Percentiles rank a stretch among this genome's conserved stretches.
Conservation (phyloP, 2,329 filamentous ascomycete species). For the Cyphellophora europaea region DNA sequence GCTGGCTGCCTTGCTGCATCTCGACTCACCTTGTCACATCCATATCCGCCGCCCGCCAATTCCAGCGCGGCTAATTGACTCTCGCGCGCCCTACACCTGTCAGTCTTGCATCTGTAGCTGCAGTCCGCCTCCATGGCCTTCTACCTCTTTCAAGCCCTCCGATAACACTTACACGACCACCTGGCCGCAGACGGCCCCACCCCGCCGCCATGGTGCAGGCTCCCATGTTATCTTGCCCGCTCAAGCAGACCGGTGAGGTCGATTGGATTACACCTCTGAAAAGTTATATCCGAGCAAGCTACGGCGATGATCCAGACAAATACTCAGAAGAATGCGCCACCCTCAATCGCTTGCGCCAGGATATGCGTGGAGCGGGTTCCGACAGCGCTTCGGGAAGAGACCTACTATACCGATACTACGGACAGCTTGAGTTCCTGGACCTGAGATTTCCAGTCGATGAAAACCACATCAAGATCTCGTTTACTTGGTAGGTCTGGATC, state of each 20-base stretch:
- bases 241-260: constrained; percentile 93
- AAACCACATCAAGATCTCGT: constrained; percentile 97
- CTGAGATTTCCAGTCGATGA: constrained; percentile 94
- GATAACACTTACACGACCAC: too few relatives aligned
- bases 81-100: too few relatives aligned
- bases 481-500: constrained; percentile 66
- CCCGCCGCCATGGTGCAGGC: constrained; percentile 61
- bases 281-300: constrained; percentile 82
- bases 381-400: constrained; percentile 91
- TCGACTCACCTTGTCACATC: too few relatives aligned
- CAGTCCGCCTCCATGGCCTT: too few relatives aligned
- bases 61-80: too few relatives aligned
- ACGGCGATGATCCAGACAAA: constrained; percentile 92
- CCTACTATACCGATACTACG: constrained; percentile 93
- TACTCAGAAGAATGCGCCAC: constrained; percentile 94
- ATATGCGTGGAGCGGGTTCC: constrained; percentile 95
- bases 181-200: too few relatives aligned
- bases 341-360: constrained; percentile 88
- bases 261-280: constrained; percentile 94
- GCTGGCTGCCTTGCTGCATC: too few relatives aligned
- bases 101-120: too few relatives aligned
- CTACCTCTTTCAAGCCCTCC: too few relatives aligned
- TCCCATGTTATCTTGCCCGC: constrained; percentile 89
- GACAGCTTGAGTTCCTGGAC: constrained; percentile 89
- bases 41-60: too few relatives aligned